These are phyloP conservation scores for Narthecium ossifragum DNA, from an alignment of 106 monocot species.

Conservation along the genomic window DNA sequence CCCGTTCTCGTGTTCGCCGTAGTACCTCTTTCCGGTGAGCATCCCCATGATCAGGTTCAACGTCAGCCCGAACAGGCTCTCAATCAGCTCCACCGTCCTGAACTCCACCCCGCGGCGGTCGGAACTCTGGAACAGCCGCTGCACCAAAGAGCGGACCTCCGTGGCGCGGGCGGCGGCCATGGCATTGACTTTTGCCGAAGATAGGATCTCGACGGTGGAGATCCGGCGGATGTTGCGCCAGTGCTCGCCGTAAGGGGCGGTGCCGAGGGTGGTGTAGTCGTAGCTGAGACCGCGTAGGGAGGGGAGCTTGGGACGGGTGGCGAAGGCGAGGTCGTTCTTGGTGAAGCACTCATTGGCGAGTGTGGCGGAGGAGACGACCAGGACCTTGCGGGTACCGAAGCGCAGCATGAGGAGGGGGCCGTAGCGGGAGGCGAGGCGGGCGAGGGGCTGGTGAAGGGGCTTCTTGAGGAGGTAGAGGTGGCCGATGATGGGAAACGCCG, in stretches of 20 bases:
- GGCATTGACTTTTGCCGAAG: neutral
- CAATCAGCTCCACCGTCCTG: neutral
- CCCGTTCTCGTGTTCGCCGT: constrained; percentile 2
- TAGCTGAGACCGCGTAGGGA: constrained; percentile 1
- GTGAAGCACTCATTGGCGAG: constrained; percentile 13
- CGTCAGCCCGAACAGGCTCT: neutral
- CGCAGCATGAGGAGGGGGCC: constrained; percentile 11
- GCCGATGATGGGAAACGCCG: constrained; percentile 4
- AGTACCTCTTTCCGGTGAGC: constrained; percentile 4
- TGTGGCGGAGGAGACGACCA: constrained; percentile 4
- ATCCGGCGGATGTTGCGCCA: constrained; percentile 21
- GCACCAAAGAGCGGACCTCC: neutral
- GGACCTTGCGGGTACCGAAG: constrained; percentile 15
- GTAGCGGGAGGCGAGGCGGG: neutral
- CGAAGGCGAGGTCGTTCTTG: constrained; percentile 13
- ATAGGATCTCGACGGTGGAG: constrained; percentile 6
- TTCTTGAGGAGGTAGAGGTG: constrained; percentile 15
- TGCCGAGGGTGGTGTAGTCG: neutral
- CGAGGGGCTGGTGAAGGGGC: constrained; percentile 6
- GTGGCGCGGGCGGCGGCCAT: neutral
- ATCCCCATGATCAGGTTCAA: constrained; percentile 7
- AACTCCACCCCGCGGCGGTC: neutral
- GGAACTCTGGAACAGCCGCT: neutral
- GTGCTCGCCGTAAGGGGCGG: neutral
- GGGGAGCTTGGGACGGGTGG: constrained; percentile 8